These are phyloP conservation scores for Trifolium dubium DNA, from an alignment of 306 rosid genomes.

Conservation along the genomic window DNA sequence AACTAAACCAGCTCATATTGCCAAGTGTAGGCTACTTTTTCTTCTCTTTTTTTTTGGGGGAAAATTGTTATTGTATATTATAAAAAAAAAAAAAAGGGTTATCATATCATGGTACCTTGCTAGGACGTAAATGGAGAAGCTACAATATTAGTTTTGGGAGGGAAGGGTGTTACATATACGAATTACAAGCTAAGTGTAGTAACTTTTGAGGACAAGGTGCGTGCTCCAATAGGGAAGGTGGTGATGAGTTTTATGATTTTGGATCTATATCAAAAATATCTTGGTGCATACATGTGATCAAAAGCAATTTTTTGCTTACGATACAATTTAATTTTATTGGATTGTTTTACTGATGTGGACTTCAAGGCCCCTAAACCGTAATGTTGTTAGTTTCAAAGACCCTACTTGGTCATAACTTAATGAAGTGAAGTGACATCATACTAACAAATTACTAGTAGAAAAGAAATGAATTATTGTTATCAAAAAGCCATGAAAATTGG, in stretches of 20 bases:
- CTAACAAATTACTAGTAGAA: conserved; percentile 29
- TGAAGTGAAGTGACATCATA: conserved; percentile 64
- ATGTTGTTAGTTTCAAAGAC: conserved; percentile 46
- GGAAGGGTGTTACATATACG: conserved; percentile 30
- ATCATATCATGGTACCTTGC: not conserved
- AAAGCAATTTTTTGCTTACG: conserved; percentile 53
- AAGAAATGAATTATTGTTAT: not conserved
- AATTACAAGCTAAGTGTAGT: conserved; percentile 46
- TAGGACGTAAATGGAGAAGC: conserved; percentile 27
- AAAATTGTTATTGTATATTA: too few relatives aligned
- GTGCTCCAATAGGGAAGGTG: conserved; percentile 49
- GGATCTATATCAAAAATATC: conserved; percentile 49
- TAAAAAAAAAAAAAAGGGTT: too few relatives aligned
- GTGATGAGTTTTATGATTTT: conserved; percentile 45
- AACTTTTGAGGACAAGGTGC: conserved; percentile 57
- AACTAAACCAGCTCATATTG: too few relatives aligned
- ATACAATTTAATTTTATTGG: conserved; percentile 55
- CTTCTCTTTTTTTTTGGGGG: too few relatives aligned
- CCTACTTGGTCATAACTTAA: conserved; percentile 44
- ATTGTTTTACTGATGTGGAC: conserved; percentile 46
- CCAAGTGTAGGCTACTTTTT: too few relatives aligned
- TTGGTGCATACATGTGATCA: conserved; percentile 46
- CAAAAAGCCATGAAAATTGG: conserved; percentile 28
- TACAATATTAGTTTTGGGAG: not conserved
- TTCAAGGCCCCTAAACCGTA: conserved; percentile 41